Conservation (phyloP, 2,329 filamentous ascomycete genomes). For the Tricladium varicosporioides region DNA sequence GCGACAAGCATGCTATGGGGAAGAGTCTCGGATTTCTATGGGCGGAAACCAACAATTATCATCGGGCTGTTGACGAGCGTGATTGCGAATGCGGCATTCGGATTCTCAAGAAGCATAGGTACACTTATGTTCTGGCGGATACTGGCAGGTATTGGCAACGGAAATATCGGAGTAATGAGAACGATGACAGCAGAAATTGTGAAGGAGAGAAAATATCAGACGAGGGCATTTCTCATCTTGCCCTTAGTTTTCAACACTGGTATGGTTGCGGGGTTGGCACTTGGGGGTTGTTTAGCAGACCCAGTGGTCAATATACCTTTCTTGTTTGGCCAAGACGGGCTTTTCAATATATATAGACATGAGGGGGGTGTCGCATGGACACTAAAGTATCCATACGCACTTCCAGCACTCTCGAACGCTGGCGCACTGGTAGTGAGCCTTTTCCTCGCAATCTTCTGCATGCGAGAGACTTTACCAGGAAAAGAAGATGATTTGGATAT, state of each 20-base stretch:
- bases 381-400: conserved; percentile 40
- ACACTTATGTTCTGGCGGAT: conserved; percentile 63
- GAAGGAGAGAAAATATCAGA: conserved; percentile 70
- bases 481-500: conserved; percentile 29
- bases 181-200: conserved; percentile 73
- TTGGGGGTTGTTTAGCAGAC: conserved; percentile 44
- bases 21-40: conserved; percentile 62
- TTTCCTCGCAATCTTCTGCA: conserved; percentile 34
- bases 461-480: conserved; percentile 37
- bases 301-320: conserved; percentile 37
- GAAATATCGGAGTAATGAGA: conserved; percentile 71
- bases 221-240: conserved; percentile 41
- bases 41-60: conserved; percentile 75
- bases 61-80: conserved; percentile 64
- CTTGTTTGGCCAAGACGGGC: conserved; percentile 39
- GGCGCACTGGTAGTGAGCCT: conserved; percentile 31
- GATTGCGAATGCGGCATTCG: conserved; percentile 62
- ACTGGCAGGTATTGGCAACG: conserved; percentile 71
- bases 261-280: conserved; percentile 28
- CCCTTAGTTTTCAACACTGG: conserved; percentile 66
- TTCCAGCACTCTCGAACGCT: conserved; percentile 39
- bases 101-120: conserved; percentile 60
- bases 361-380: conserved; percentile 39
- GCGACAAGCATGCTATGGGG: conserved; percentile 83
- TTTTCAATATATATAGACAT: conserved; percentile 36